Evolutionary conservation across 345 rosid species (phyloP).

Genomic region (Rhodamnia argentea): DNA sequence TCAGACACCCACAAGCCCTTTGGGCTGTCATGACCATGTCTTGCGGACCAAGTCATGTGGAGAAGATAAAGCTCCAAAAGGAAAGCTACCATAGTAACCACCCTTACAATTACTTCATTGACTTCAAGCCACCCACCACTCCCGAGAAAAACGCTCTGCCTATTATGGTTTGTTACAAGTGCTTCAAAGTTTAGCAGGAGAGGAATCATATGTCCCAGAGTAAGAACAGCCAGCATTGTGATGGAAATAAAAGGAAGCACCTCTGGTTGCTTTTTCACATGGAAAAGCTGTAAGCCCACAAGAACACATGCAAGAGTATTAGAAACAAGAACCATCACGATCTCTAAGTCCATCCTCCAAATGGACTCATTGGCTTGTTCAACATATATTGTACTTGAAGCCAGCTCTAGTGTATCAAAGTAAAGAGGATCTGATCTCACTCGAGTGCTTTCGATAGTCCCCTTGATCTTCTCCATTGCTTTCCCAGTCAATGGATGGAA

Average conservation of each 20-base stretch:
- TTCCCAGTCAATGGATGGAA: conserved; percentile 50
- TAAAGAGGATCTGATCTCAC: conserved; percentile 50
- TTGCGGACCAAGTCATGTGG: conserved; percentile 64
- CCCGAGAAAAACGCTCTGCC: conserved; percentile 47
- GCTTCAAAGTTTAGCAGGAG: conserved; percentile 74
- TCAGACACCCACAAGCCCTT: conserved; percentile 48
- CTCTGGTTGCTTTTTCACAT: conserved; percentile 62
- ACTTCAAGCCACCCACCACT: conserved; percentile 80
- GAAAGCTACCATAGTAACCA: conserved; percentile 75
- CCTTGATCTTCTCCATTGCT: conserved; percentile 37
- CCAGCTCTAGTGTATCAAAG: conserved; percentile 43
- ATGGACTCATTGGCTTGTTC: conserved; percentile 63
- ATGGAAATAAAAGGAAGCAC: conserved; percentile 62
- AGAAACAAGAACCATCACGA: conserved; percentile 60
- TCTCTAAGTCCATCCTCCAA: conserved; percentile 90
- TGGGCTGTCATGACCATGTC: conserved; percentile 26
- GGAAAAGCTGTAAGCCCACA: conserved; percentile 62
- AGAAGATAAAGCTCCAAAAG: conserved; percentile 74
- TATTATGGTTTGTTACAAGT: conserved; percentile 21
- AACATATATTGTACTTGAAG: conserved; percentile 42
- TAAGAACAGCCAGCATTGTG: conserved; percentile 49
- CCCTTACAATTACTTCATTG: conserved; percentile 71
- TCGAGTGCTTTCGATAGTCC: conserved; percentile 59
- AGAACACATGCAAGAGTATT: conserved; percentile 66
- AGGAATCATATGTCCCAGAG: conserved; percentile 75